phyloP scores from a whole-genome alignment of 2,329 filamentous ascomycete species.

The Arthrobotrys sphaeroides region DNA sequence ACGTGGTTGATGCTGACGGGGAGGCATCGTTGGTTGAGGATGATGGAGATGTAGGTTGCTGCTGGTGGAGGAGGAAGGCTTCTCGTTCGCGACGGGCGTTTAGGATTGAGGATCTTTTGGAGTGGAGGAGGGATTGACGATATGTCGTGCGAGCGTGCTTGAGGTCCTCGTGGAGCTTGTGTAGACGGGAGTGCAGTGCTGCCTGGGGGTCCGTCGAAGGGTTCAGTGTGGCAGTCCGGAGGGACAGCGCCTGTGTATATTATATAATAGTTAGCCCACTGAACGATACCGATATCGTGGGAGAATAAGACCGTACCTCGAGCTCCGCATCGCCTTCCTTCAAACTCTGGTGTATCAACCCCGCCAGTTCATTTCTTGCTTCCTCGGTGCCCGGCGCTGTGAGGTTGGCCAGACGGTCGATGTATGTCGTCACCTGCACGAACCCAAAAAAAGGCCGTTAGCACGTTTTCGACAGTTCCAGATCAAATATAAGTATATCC shows the following conservation, averaged over 20 bases:
- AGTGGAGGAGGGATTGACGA: slow-evolving; percentile 46
- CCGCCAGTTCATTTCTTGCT: slow-evolving; percentile 55
- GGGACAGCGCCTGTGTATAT: slow-evolving; percentile 62
- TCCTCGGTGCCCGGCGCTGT: slow-evolving; percentile 57
- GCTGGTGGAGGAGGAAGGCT: slow-evolving; percentile 45
- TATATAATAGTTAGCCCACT: slow-evolving; percentile 69
- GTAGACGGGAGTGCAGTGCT: slow-evolving; percentile 73
- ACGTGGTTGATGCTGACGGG: slow-evolving; percentile 3
- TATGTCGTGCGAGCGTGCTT: slow-evolving; percentile 62
- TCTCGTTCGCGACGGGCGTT: slow-evolving; percentile 40
- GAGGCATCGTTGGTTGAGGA: neutral
- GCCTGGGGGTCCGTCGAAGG: slow-evolving; percentile 61
- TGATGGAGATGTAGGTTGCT: neutral
- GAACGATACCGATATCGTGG: slow-evolving; percentile 59
- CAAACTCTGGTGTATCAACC: slow-evolving; percentile 56
- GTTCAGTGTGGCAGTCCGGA: slow-evolving; percentile 70
- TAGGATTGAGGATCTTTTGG: slow-evolving; percentile 33
- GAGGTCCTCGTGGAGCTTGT: slow-evolving; percentile 75
- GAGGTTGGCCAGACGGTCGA: slow-evolving; percentile 69
- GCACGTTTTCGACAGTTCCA: slow-evolving; percentile 4
- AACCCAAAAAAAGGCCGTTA: slow-evolving; percentile 19
- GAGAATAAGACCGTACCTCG: slow-evolving; percentile 58
- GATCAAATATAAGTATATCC: neutral
- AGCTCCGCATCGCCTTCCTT: slow-evolving; percentile 63
- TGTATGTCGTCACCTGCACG: slow-evolving; percentile 62